A percentile compares a stretch with the other conserved stretches of the same genome.
Conservation (phyloP, 345 rosid genomes). For the Hibiscus tridactylites region DNA sequence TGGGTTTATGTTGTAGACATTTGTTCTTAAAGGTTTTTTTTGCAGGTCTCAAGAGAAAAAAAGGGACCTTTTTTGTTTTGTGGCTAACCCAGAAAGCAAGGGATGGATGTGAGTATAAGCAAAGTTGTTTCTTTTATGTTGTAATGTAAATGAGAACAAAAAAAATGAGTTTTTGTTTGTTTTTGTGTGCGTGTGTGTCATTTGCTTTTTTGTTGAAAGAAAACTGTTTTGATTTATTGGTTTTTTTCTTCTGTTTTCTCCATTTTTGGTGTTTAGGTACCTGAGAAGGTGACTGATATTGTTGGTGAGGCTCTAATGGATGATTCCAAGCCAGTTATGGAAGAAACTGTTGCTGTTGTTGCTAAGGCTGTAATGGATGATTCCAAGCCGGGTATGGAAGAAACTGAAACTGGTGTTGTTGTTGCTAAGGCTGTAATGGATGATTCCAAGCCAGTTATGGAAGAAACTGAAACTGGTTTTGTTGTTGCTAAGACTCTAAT, state of each 20-base stretch:
- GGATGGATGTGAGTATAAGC: not conserved
- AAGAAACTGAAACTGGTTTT: not conserved
- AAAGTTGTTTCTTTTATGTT: not conserved
- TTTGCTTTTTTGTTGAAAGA: not conserved
- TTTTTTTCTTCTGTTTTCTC: not conserved
- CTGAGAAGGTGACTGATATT: not conserved
- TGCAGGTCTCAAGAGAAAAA: not conserved
- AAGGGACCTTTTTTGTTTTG: not conserved
- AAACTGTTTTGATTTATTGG: no score
- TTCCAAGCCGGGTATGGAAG: slow-evolving; percentile 6
- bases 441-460: slow-evolving; percentile 9
- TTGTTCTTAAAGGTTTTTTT: no score
- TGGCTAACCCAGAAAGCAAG: not conserved
- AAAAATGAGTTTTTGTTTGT: not conserved
- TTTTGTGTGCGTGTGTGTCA: not conserved
- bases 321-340: slow-evolving; percentile 9
- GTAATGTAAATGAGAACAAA: not conserved
- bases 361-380: not conserved
- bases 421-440: not conserved
- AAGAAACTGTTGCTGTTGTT: not conserved
- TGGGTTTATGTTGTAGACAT: not conserved
- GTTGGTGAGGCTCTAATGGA: slow-evolving; percentile 11
- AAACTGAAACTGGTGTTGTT: not conserved
- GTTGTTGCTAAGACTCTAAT: not conserved
- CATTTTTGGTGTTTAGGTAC: not conserved